Evolutionary conservation across 1,284 basidiomycete species (phyloP).

Genomic region (Moesziomyces antarcticus): DNA sequence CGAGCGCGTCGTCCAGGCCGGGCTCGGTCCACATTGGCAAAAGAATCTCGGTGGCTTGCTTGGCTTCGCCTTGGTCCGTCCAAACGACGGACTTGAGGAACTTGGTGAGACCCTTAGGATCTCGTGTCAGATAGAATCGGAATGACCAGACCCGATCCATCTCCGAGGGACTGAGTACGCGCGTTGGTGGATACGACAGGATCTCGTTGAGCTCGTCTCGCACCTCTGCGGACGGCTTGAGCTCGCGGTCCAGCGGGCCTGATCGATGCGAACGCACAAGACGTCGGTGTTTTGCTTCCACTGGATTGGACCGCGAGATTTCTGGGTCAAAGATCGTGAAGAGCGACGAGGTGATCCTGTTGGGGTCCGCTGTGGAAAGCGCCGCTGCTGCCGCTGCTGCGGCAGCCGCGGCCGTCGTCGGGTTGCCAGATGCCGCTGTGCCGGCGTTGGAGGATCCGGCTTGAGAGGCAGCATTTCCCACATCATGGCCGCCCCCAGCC

Average conservation of each 20-base stretch:
- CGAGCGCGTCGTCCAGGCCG: constrained; percentile 94
- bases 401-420: constrained; percentile 27
- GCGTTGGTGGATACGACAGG: constrained; percentile 89
- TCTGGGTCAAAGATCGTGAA: constrained; percentile 96
- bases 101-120: constrained; percentile 90
- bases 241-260: constrained; percentile 91
- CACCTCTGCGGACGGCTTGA: constrained; percentile 93
- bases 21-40: constrained; percentile 97
- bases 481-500: constrained; percentile 1
- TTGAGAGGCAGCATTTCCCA: constrained; percentile 7
- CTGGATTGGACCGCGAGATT: constrained; percentile 87
- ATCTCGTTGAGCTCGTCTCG: constrained; percentile 92
- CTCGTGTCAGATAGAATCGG: constrained; percentile 91
- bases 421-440: constrained; percentile 17
- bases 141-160: constrained; percentile 99
- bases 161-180: constrained; percentile 86
- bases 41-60: constrained; percentile 95
- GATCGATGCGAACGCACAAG: constrained; percentile 93
- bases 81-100: constrained; percentile 98
- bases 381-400: constrained; percentile 44
- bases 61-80: constrained; percentile 93
- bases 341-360: constrained; percentile 71
- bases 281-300: constrained; percentile 95
- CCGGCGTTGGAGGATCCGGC: not conserved
- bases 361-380: constrained; percentile 66